phyloP scores from a whole-genome alignment of 495 filamentous ascomycete species.

The Xylaria intraflava region DNA sequence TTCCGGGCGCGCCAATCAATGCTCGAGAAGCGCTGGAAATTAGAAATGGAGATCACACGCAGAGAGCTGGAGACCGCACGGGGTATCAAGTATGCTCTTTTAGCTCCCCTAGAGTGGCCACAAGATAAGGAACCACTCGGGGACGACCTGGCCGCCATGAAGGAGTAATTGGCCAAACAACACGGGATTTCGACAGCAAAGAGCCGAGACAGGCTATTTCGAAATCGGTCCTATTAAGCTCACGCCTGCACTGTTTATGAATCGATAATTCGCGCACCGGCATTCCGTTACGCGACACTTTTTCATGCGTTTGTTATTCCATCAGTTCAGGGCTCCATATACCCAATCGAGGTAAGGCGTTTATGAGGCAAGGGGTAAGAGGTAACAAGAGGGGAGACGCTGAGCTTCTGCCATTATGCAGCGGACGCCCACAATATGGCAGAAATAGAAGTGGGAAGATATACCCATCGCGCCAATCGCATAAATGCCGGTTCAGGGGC shows the following conservation, averaged over 20 bases:
- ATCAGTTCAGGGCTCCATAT: constrained; percentile 5
- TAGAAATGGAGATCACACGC: constrained; percentile 58
- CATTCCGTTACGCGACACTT: not conserved
- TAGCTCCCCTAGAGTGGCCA: constrained; percentile 42
- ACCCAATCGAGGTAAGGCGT: constrained; percentile 3
- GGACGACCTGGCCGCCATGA: constrained; percentile 14
- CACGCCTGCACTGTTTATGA: not conserved
- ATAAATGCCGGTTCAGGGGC: not conserved
- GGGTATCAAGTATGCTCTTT: constrained; percentile 42
- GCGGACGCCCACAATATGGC: not conserved
- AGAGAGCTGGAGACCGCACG: constrained; percentile 50
- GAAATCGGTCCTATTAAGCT: not conserved
- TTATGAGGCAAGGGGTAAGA: constrained; percentile 3
- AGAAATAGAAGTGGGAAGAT: not conserved
- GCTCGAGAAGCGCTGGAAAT: constrained; percentile 51
- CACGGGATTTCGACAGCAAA: not conserved
- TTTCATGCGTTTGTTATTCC: constrained; percentile 2
- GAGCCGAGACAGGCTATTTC: not conserved
- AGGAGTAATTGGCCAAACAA: constrained; percentile 11
- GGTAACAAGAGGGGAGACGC: too few relatives aligned
- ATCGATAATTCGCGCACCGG: not conserved
- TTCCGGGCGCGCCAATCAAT: constrained; percentile 46
- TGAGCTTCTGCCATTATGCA: constrained; percentile 2
- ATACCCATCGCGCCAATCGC: not conserved
- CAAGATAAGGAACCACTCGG: constrained; percentile 17